Percentiles rank a stretch among this genome's conserved stretches.
Conservation (phyloP, 768 basidiomycete species). For the Trametes gibbosa region DNA sequence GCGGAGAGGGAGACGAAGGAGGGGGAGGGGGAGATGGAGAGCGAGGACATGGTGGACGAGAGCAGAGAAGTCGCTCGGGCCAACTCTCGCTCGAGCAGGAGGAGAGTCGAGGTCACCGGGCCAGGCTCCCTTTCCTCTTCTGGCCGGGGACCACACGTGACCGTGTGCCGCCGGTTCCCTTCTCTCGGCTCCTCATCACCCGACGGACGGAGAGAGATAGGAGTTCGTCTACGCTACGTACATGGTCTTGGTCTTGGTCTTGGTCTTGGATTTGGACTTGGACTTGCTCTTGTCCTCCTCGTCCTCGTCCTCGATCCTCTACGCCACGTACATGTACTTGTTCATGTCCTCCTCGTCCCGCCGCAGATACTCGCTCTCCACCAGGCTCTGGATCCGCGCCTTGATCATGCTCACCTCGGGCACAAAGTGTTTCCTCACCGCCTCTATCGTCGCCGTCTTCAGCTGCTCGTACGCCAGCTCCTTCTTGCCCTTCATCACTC, state of each 20-base stretch:
- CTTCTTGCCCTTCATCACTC: constrained; percentile 93
- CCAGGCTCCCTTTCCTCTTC: not conserved
- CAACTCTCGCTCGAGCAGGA: too few species aligned
- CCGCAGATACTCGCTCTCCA: constrained; percentile 84
- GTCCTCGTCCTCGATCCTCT: too few species aligned
- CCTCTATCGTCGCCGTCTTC: constrained; percentile 79
- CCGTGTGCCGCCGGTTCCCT: constrained; percentile 11
- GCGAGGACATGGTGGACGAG: constrained; percentile 15
- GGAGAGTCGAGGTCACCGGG: not conserved
- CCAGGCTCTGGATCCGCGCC: constrained; percentile 73
- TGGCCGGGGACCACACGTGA: constrained; percentile 12
- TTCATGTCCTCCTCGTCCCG: constrained; percentile 71
- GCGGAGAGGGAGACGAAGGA: constrained; percentile 16
- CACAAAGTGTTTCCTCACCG: constrained; percentile 84
- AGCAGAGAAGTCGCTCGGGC: too few species aligned
- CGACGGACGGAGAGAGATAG: too few species aligned
- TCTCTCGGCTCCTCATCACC: not conserved
- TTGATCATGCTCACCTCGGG: constrained; percentile 87
- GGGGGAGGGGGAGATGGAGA: constrained; percentile 4
- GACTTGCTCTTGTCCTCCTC: too few species aligned
- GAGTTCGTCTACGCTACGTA: constrained; percentile 71
- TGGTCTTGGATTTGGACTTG: too few species aligned
- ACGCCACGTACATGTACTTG: constrained; percentile 79
- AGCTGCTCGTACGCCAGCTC: constrained; percentile 77
- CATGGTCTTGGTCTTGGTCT: constrained; percentile 66